A percentile compares a stretch with the other conserved stretches of the same genome.
Evolutionary conservation across 768 basidiomycete species (phyloP).

Genomic region (Termitomyces titanicus): DNA sequence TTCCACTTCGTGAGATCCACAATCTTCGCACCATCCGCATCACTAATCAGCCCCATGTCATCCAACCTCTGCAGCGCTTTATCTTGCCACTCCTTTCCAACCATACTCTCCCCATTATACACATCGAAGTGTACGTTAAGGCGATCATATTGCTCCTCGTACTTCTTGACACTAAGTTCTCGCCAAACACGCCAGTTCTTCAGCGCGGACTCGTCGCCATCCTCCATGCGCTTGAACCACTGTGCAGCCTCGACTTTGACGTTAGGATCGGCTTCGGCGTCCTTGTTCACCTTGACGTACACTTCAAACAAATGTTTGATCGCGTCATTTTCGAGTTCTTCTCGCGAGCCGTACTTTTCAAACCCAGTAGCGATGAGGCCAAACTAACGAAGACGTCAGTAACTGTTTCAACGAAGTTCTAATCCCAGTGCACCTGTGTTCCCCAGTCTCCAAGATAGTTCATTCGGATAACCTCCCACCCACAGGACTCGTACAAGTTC

Average conservation of each 20-base stretch:
- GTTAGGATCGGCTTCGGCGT: constrained; percentile 65
- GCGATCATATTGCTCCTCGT: constrained; percentile 81
- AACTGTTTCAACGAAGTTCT: neutral
- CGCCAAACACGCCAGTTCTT: constrained; percentile 93
- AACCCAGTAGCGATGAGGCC: constrained; percentile 90
- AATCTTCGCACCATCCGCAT: constrained; percentile 77
- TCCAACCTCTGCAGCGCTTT: constrained; percentile 66
- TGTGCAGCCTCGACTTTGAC: constrained; percentile 75
- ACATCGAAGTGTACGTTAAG: constrained; percentile 90
- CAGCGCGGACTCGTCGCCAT: constrained; percentile 82
- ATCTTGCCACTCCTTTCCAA: constrained; percentile 70
- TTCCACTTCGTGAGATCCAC: constrained; percentile 89
- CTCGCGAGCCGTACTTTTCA: constrained; percentile 86
- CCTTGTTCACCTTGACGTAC: constrained; percentile 92
- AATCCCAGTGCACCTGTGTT: constrained; percentile 68
- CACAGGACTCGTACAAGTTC: constrained; percentile 88
- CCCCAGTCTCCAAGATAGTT: constrained; percentile 99
- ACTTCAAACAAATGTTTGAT: constrained; percentile 95
- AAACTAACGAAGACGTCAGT: constrained; percentile 41
- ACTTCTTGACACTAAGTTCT: constrained; percentile 85
- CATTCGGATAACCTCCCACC: constrained; percentile 87
- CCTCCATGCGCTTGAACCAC: constrained; percentile 95
- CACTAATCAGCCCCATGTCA: constrained; percentile 70
- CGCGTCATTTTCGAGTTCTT: constrained; percentile 79
- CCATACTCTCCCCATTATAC: constrained; percentile 88